phyloP scores from a whole-genome alignment of 345 rosid species.

The Theobroma cacao region DNA sequence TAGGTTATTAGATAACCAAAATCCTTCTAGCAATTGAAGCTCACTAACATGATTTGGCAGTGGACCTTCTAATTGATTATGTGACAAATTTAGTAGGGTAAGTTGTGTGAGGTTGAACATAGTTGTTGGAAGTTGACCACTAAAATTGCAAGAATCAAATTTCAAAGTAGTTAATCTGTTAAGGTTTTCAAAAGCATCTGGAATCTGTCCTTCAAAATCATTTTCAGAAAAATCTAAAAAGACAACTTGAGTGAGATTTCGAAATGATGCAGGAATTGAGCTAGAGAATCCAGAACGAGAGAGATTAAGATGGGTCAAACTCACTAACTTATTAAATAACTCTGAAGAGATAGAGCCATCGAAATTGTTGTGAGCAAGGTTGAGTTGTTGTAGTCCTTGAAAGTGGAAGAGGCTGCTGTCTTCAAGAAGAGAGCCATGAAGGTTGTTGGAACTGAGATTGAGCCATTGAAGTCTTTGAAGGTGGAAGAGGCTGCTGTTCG shows the following conservation, averaged over 20 bases:
- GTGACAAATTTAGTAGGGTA: rapidly evolving
- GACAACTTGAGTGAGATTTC: neutral
- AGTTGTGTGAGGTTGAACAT: slow-evolving; percentile 8
- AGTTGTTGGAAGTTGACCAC: slow-evolving; percentile 21
- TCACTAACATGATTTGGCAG: neutral
- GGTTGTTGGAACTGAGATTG: slow-evolving; percentile 24
- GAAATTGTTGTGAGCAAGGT: slow-evolving; percentile 27
- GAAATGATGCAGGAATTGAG: neutral
- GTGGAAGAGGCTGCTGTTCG: slow-evolving; percentile 23
- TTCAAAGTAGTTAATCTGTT: neutral
- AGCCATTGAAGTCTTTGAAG: slow-evolving; percentile 23
- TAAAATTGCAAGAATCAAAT: slow-evolving; percentile 4
- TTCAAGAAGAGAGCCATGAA: neutral
- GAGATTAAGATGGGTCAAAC: slow-evolving; percentile 17
- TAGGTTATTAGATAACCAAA: neutral
- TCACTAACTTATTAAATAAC: neutral
- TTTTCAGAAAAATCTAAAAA: neutral
- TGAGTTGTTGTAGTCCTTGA: slow-evolving; percentile 15
- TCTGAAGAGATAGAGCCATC: slow-evolving; percentile 10
- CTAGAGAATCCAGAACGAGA: slow-evolving; percentile 16
- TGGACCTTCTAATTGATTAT: neutral
- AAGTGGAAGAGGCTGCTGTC: slow-evolving; percentile 26
- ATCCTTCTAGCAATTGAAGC: rapidly evolving
- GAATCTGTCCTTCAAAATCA: neutral
- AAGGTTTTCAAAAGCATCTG: neutral